Evolutionary conservation across 2,329 filamentous ascomycete genomes (phyloP).

Genomic region (Camptophora hylomeconis): DNA sequence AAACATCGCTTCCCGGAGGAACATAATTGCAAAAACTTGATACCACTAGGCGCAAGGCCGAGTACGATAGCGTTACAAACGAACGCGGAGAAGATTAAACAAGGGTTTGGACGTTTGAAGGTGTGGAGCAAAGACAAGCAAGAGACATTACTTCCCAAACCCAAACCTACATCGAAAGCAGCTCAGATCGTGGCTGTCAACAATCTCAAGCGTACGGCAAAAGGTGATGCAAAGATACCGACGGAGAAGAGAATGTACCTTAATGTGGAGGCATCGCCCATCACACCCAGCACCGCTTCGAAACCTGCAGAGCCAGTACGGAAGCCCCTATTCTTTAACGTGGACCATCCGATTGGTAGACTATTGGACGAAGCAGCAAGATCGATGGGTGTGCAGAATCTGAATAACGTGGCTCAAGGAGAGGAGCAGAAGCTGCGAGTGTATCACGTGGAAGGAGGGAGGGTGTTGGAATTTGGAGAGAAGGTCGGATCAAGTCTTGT

Average conservation of each 20-base stretch:
- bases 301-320: slow-evolving; percentile 71
- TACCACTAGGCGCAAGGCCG: slow-evolving; percentile 42
- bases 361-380: slow-evolving; percentile 33
- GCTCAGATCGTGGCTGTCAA: slow-evolving; percentile 58
- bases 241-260: slow-evolving; percentile 80
- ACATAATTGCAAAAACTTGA: slow-evolving; percentile 69
- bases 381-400: slow-evolving; percentile 30
- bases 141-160: slow-evolving; percentile 51
- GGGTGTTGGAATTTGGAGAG: slow-evolving; percentile 76
- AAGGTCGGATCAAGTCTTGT: slow-evolving; percentile 59
- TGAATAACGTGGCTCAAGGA: slow-evolving; percentile 30
- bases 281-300: slow-evolving; percentile 61
- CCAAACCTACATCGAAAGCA: slow-evolving; percentile 50
- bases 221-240: slow-evolving; percentile 73
- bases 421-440: slow-evolving; percentile 65
- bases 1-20: slow-evolving; percentile 46
- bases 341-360: slow-evolving; percentile 81
- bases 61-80: slow-evolving; percentile 8
- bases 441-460: slow-evolving; percentile 84
- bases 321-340: slow-evolving; percentile 66
- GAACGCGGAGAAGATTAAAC: slow-evolving; percentile 48
- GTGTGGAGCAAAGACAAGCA: slow-evolving; percentile 70
- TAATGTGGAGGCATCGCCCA: slow-evolving; percentile 78
- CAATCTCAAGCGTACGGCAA: slow-evolving; percentile 71
- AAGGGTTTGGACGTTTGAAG: slow-evolving; percentile 63